A percentile compares a stretch with the other conserved stretches of the same genome.
Evolutionary conservation across 106 monocot genomes (phyloP).

Genomic region (Acorus gramineus): DNA sequence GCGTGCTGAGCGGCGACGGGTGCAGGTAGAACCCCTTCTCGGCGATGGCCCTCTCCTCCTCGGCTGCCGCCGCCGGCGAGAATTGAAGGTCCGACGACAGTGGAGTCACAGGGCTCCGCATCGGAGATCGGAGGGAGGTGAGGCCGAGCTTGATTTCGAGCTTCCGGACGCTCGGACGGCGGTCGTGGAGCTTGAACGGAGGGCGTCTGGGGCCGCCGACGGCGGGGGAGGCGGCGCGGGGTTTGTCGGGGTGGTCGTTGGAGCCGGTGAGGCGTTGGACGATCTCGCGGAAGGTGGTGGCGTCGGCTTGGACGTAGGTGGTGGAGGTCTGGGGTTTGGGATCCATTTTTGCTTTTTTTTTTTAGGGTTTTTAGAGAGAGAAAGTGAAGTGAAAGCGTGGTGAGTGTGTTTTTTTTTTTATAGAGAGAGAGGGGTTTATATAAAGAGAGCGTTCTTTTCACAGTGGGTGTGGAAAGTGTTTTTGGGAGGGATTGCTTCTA

Average conservation of each 20-base stretch:
- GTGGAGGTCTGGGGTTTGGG: slow-evolving; percentile 3
- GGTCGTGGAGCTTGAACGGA: slow-evolving; percentile 38
- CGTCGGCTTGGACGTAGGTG: slow-evolving; percentile 45
- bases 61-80: slow-evolving; percentile 15
- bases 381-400: too few species aligned
- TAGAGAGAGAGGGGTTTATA: too few species aligned
- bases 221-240: slow-evolving; percentile 2
- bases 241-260: slow-evolving; percentile 2
- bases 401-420: too few species aligned
- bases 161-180: slow-evolving; percentile 22
- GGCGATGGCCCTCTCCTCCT: slow-evolving; percentile 25
- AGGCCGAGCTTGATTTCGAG: slow-evolving; percentile 21
- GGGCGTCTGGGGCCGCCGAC: slow-evolving; percentile 19
- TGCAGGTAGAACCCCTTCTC: slow-evolving; percentile 36
- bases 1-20: slow-evolving; percentile 20
- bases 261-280: slow-evolving; percentile 50
- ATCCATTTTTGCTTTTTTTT: too few species aligned
- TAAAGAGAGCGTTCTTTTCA: too few species aligned
- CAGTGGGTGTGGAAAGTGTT: too few species aligned
- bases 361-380: too few species aligned
- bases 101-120: slow-evolving; percentile 32
- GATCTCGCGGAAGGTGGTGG: slow-evolving; percentile 30
- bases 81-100: slow-evolving; percentile 14
- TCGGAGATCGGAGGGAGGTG: slow-evolving; percentile 20
- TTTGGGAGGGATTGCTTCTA: too few species aligned